These are phyloP conservation scores for Pseudozyma sp. DNA, from an alignment of 1,284 basidiomycete genomes.

Conservation along the genomic window DNA sequence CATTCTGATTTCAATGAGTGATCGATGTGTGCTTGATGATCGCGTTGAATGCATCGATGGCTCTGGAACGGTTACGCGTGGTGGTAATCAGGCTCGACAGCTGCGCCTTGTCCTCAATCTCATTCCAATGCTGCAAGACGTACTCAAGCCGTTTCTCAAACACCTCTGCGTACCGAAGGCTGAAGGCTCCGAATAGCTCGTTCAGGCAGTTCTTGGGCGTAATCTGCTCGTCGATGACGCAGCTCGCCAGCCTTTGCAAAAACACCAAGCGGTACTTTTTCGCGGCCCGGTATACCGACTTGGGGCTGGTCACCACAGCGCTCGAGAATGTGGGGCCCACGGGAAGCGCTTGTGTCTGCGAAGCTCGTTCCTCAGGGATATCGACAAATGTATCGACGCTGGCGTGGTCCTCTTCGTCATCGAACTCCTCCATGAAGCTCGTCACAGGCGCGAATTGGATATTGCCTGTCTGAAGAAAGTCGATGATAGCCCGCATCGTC, in stretches of 20 bases:
- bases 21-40: slow-evolving; percentile 12
- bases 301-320: slow-evolving; percentile 17
- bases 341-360: not conserved
- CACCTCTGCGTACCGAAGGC: slow-evolving; percentile 8
- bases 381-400: not conserved
- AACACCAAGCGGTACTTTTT: slow-evolving; percentile 9
- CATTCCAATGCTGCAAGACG: slow-evolving; percentile 32
- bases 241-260: slow-evolving; percentile 15
- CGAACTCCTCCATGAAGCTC: not conserved
- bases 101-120: slow-evolving; percentile 8
- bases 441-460: slow-evolving; percentile 12
- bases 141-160: slow-evolving; percentile 13
- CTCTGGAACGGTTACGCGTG: not conserved
- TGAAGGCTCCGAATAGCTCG: slow-evolving; percentile 28
- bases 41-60: slow-evolving; percentile 2
- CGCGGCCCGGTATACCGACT: slow-evolving; percentile 35
- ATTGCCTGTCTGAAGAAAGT: slow-evolving; percentile 29
- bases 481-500: slow-evolving; percentile 19
- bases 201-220: slow-evolving; percentile 17
- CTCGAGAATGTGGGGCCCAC: not conserved
- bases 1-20: not conserved
- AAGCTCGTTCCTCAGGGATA: not conserved
- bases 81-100: slow-evolving; percentile 2
- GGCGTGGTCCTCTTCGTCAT: not conserved
- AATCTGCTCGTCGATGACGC: slow-evolving; percentile 10